Evolutionary conservation across 257 asterid species (phyloP).

Genomic region (Gardenia jasminoides): DNA sequence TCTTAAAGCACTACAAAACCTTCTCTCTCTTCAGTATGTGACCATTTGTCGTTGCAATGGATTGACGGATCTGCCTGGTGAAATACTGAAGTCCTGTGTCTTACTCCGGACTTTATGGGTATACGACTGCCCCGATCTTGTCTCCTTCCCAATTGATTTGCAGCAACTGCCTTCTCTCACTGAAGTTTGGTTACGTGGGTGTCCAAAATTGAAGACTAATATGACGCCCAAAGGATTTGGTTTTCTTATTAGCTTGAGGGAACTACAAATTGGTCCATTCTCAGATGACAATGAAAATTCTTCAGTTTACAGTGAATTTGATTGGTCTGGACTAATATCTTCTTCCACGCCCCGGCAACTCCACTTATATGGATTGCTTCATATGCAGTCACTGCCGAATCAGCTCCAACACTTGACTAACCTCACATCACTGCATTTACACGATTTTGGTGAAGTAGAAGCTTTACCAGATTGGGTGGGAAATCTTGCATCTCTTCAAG

Average conservation of each 20-base stretch:
- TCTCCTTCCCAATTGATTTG: background rate
- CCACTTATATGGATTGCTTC: background rate
- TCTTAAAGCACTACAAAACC: no score
- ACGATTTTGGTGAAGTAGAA: slow-evolving; percentile 22
- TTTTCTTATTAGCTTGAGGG: background rate
- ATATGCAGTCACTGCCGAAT: slow-evolving; percentile 9
- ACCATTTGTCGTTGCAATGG: background rate
- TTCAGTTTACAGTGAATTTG: background rate
- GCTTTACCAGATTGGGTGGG: slow-evolving; percentile 24
- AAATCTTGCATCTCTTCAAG: slow-evolving; percentile 15
- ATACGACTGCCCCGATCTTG: background rate
- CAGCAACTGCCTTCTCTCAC: slow-evolving; percentile 1
- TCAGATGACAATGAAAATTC: slow-evolving; percentile 6
- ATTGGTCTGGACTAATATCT: background rate
- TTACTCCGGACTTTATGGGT: background rate
- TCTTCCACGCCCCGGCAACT: background rate
- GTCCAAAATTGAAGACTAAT: slow-evolving; percentile 17
- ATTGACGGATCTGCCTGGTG: slow-evolving; percentile 16
- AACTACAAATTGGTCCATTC: background rate
- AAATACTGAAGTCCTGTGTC: slow-evolving; percentile 3
- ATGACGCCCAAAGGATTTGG: background rate
- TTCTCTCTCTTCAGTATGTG: background rate
- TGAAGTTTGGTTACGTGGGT: background rate
- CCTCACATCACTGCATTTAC: background rate
- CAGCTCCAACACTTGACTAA: slow-evolving; percentile 13